phyloP scores from a whole-genome alignment of 805 yeast species.

The Saturnispora saitoi region DNA sequence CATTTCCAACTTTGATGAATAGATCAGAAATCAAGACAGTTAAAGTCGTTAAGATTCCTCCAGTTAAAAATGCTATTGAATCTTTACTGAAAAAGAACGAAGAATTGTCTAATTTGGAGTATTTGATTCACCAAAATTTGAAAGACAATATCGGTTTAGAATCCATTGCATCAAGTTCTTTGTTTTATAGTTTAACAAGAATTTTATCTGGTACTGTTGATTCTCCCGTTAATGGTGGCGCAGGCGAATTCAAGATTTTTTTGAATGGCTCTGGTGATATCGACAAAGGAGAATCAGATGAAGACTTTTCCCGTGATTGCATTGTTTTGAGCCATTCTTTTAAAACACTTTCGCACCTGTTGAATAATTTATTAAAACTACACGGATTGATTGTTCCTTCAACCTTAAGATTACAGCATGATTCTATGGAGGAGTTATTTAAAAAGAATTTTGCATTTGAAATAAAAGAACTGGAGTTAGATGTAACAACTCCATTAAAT shows the following conservation, averaged over 20 bases:
- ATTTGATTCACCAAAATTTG: constrained; percentile 37
- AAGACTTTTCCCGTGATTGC: constrained; percentile 20
- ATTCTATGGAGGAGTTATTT: constrained; percentile 54
- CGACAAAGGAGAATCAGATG: constrained; percentile 17
- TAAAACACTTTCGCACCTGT: constrained; percentile 56
- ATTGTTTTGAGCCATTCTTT: constrained; percentile 40
- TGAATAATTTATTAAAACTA: constrained; percentile 56
- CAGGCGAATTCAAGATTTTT: constrained; percentile 71
- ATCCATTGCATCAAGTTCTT: constrained; percentile 26
- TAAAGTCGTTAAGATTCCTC: constrained; percentile 54
- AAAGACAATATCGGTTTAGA: constrained; percentile 29
- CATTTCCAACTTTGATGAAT: constrained; percentile 85
- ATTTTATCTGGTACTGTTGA: constrained; percentile 79
- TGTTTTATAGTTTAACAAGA: constrained; percentile 59
- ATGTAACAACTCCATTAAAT: constrained; percentile 18
- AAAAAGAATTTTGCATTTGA: constrained; percentile 61
- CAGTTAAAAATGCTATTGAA: constrained; percentile 72
- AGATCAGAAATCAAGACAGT: constrained; percentile 59
- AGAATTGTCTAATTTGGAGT: constrained; percentile 63
- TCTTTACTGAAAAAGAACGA: constrained; percentile 59
- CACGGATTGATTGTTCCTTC: constrained; percentile 59
- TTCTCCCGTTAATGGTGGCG: constrained; percentile 90
- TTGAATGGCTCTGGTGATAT: constrained; percentile 25
- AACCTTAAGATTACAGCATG: constrained; percentile 53
- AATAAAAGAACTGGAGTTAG: constrained; percentile 36